Base-by-base conservation (phyloP, 2,329 filamentous ascomycete species). In the Hypoxylon sp. region DNA sequence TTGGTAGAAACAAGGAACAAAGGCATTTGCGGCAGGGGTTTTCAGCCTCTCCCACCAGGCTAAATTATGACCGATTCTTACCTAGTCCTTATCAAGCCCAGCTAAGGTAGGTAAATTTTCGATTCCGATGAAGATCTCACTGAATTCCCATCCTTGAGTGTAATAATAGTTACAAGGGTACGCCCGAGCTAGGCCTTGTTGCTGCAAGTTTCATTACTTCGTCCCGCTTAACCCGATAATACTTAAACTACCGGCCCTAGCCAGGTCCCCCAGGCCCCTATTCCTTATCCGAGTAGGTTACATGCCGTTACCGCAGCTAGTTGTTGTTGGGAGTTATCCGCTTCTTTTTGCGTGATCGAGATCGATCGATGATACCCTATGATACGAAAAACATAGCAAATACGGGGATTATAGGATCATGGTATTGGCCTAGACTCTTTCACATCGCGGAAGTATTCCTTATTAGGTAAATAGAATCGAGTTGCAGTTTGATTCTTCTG, bases 321-420 rank as follows among this genome's bases (percentile, higher is more conserved):
- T 30, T 30, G 17, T n/a, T n/a, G n/a, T n/a, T n/a, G n/a, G 14
- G n/a, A 38, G 32, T 30, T 41, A 52, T 56, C 56, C 55, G n/a
- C 34, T 43, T 19, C 7, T 56, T 23, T 21, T 63, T 45, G 43
- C 34, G 50, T 68, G 61, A 68, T 68, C 64, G 48, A 63, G 64
- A 68, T 70, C 65, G 65, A 70, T 70, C 58, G 56, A 51, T 70
- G 38, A 41, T 21, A 63, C 65, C 56, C 23, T 63, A 52, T 30
- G 9, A 38, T 45, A 32, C 34, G 21, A 17, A 43, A 43, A 43
- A 21, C 38, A 11, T 5, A 19, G 28, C 36, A 17, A 14, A 6
- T 14, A 49, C 34, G 50, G 34, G 41, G 46, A 58, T 46, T 38
- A 63, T 57, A 38, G 19, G 3, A 49, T 7, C 2, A 11, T 36